These are phyloP conservation scores for Gardenia jasminoides DNA, from an alignment of 257 asterid genomes.

Conservation along the genomic window DNA sequence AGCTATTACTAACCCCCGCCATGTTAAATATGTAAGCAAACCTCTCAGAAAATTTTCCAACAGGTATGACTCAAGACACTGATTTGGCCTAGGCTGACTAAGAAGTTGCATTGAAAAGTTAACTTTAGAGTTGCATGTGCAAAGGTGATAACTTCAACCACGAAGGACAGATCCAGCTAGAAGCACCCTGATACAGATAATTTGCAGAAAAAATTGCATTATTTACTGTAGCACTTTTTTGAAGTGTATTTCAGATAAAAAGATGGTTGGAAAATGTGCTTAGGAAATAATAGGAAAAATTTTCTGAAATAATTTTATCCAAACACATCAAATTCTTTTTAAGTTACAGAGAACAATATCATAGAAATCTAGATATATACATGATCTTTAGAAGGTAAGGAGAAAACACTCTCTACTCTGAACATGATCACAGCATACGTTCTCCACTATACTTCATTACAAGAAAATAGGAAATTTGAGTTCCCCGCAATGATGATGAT, in stretches of 20 bases:
- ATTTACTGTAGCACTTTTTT: too few species aligned
- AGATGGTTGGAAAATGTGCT: too few species aligned
- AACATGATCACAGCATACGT: neutral
- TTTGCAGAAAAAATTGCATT: too few species aligned
- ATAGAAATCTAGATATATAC: neutral
- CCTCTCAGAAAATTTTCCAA: neutral
- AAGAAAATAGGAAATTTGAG: neutral
- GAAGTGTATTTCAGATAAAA: too few species aligned
- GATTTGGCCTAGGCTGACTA: neutral
- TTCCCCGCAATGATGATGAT: neutral
- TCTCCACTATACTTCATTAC: neutral
- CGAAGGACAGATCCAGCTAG: neutral
- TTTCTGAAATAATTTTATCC: too few species aligned
- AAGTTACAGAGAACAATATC: neutral
- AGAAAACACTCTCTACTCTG: neutral
- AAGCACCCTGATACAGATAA: too few species aligned
- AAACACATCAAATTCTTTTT: neutral
- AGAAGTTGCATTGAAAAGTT: neutral
- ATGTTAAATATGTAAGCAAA: neutral
- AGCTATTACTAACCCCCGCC: neutral
- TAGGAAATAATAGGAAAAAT: too few species aligned
- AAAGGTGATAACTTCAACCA: neutral
- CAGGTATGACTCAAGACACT: neutral
- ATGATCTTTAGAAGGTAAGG: neutral
- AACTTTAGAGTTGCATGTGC: neutral